A percentile compares a stretch with the other conserved stretches of the same genome.
Evolutionary conservation across 78 protist species (phyloP).

Genomic region (Isochrysis galbana): DNA sequence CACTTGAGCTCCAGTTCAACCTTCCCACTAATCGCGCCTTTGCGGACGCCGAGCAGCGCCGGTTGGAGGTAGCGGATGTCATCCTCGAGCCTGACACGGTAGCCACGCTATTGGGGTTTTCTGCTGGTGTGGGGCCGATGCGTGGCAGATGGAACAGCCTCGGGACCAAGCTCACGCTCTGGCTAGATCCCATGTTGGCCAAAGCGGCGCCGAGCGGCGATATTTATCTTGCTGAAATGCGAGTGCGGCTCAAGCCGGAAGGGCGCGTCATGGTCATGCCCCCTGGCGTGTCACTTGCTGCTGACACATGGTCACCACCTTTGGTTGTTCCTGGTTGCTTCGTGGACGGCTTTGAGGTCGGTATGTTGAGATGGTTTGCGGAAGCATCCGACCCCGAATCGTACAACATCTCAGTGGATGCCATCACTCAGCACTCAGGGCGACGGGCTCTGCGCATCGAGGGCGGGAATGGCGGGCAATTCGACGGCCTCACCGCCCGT

Average conservation of each 20-base stretch:
- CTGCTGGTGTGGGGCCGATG: too few relatives aligned
- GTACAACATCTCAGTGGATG: neutral
- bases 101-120: too few relatives aligned
- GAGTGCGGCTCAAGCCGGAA: neutral
- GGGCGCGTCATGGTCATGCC: neutral
- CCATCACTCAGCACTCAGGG: neutral
- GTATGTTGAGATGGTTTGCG: neutral
- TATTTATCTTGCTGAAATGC: neutral
- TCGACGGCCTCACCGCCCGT: neutral
- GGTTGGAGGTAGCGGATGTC: too few relatives aligned
- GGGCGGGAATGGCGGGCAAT: neutral
- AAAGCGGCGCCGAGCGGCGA: too few relatives aligned
- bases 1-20: neutral
- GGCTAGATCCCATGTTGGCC: too few relatives aligned
- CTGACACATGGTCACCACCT: neutral
- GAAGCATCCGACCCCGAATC: neutral
- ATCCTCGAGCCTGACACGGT: too few relatives aligned
- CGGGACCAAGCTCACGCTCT: too few relatives aligned
- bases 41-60: too few relatives aligned
- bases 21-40: neutral
- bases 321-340: neutral
- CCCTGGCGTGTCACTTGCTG: neutral
- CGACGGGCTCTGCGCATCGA: neutral
- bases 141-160: too few relatives aligned
- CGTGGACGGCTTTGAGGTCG: neutral